Evolutionary conservation across 2,329 filamentous ascomycete genomes (phyloP).

Genomic region (Arthrobotrys entomopaga): DNA sequence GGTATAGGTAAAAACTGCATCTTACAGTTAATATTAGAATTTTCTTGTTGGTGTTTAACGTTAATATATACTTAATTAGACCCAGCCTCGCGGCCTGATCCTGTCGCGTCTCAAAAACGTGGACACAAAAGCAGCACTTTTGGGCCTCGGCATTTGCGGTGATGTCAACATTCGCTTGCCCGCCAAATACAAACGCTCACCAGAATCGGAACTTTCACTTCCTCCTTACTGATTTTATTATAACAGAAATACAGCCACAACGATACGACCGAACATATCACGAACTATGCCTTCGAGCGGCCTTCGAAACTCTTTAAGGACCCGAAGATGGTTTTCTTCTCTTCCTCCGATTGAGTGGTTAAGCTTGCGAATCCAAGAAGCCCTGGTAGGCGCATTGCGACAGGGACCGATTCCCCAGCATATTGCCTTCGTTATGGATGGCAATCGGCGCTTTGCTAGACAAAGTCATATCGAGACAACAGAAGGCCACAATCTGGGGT

Average conservation of each 20-base stretch:
- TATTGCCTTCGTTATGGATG: constrained; percentile 99
- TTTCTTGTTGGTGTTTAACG: no score
- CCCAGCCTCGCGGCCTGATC: no score
- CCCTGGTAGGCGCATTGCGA: constrained; percentile 86
- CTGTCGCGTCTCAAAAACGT: no score
- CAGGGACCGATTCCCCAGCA: constrained; percentile 94
- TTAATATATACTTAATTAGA: no score
- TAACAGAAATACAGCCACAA: background rate
- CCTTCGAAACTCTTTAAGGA: constrained; percentile 55
- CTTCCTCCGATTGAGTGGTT: constrained; percentile 93
- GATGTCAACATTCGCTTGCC: no score
- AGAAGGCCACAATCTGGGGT: constrained; percentile 94
- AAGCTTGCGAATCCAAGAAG: constrained; percentile 79
- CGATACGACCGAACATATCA: background rate
- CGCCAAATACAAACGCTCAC: background rate
- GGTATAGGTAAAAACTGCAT: no score
- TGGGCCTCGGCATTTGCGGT: constrained; percentile 4
- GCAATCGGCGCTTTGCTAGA: constrained; percentile 90
- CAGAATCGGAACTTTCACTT: background rate
- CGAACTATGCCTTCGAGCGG: constrained; percentile 43
- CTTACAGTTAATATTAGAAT: no score
- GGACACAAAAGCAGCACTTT: background rate
- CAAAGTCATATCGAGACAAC: constrained; percentile 93
- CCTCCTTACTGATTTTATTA: no score
- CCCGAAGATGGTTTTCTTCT: constrained; percentile 76